Evolutionary conservation across 1,139 yeast genomes (phyloP), one percentile per base, ranked within the genome.

Genomic region (Lodderomyces metapsilosis): DNA sequence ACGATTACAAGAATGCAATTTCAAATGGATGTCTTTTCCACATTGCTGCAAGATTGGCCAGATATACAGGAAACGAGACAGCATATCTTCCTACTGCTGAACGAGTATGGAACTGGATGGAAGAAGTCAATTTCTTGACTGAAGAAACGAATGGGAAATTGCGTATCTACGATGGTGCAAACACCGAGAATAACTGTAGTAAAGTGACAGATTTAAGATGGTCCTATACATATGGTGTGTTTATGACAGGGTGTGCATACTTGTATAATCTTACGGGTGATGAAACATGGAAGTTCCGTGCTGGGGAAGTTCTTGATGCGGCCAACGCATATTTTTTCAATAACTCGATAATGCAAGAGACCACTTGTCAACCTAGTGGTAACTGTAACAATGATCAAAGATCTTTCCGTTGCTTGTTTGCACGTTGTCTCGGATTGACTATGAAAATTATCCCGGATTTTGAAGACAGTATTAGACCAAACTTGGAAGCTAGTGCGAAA

Each of bases 151-250:
- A 58, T 39, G 66, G 63, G 37, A 57, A 71, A 46, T 65, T 74
- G 41, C 63, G 66, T 38, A 77, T 84, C 27, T 81, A 75, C 56
- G 95, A 87, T 59, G 95, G 95, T 49, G 87, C 88, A n/a, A 67
- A 75, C 48, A 71, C 79, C 37, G 65, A 57, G 31, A 61, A 66
- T 44, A 78, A 81, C 62, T 87, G 95, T 59, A 54, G 80, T 3
- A 68, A 71, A 23, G 55, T 80, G 33, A 71, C 80, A 27, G 62
- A 64, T 31, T 68, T 71, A 32, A 80, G 79, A 57, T 87, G 94
- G 94, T 76, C 88, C 12, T 87, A 87, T 60, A 84, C 86, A 57
- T 84, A 83, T 58, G 95, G 91, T n/a, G 70, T 84, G 23, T 62
- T 83, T 60, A 59, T 86, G 56, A 70, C 85, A 2, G 95, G 95